Evolutionary conservation across 75 land plant species (phyloP), one percentile per base, ranked within the genome.

Genomic region (Selaginella tamariscina): DNA sequence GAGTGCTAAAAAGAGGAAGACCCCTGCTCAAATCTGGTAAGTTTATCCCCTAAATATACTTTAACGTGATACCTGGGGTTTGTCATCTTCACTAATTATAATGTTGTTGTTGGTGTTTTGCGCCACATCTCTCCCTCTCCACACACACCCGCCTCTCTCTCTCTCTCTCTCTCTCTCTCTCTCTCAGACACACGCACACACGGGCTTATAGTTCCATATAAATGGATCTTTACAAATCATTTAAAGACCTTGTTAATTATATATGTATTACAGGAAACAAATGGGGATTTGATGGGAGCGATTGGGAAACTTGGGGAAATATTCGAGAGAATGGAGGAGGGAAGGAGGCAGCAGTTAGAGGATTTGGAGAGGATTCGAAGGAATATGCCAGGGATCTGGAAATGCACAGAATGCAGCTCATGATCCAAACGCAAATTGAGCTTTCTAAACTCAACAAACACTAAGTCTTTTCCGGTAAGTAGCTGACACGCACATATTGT

Each of bases 371-470:
- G 21, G 26, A 59, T 59, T 5, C 62, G 62, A n/a, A 59, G 62
- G n/a, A 59, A 59, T 59, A 9, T n/a, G 21, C 62, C 21, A 59
- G n/a, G n/a, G 62, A 59, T 59, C 26, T 59, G 62, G 62, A 59
- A 21, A 5, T 59, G 18, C 62, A 59, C 8, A 5, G 62, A 26
- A 59, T 59, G 62, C 62, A 59, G 62, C 62, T 59, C 9, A 2
- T 59, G 9, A 59, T 59, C n/a, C 62, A 59, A 59, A n/a, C 62
- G 26, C 62, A 59, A n/a, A 26, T 59, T 8, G 62, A 59, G 26
- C 62, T 59, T n/a, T 8, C 62, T 23, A 59, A 59, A n/a, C 8
- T 59, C 27, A 59, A 59, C n/a, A 8, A 59, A 5, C 5, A 15
- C 49, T 5, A 5, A 15, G 49, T 5, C 49, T 5, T 39, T n/a